phyloP scores from a whole-genome alignment of 2,329 filamentous ascomycete species.

The Colletotrichum tropicicola region DNA sequence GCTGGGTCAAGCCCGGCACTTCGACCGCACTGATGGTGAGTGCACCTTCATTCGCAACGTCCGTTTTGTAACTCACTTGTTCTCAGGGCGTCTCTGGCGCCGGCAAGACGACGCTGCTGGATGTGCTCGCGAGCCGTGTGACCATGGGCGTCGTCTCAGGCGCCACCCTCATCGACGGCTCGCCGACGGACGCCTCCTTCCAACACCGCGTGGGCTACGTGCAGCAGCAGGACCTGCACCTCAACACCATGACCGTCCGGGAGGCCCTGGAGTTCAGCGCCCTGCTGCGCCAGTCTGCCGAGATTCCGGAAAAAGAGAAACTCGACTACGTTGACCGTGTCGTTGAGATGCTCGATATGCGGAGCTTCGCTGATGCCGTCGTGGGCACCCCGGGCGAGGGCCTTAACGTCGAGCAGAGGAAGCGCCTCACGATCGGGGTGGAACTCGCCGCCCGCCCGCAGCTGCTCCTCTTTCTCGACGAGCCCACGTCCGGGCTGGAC shows the following conservation, averaged over 20 bases:
- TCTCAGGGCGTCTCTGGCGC: slow-evolving; percentile 70
- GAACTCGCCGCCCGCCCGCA: slow-evolving; percentile 78
- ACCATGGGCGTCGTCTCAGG: slow-evolving; percentile 75
- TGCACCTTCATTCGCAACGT: slow-evolving; percentile 30
- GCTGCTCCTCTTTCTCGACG: slow-evolving; percentile 79
- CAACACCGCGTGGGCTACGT: slow-evolving; percentile 75
- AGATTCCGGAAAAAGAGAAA: slow-evolving; percentile 49
- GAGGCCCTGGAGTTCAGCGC: slow-evolving; percentile 75
- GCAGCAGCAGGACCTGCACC: slow-evolving; percentile 66
- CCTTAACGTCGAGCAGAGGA: slow-evolving; percentile 52
- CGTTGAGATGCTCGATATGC: slow-evolving; percentile 45
- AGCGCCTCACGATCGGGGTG: slow-evolving; percentile 77
- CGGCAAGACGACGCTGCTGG: slow-evolving; percentile 68
- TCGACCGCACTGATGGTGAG: slow-evolving; percentile 76
- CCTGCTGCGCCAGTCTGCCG: slow-evolving; percentile 70
- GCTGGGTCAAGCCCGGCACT: slow-evolving; percentile 81
- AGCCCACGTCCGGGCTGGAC: slow-evolving; percentile 80
- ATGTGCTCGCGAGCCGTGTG: slow-evolving; percentile 70
- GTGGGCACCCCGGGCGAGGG: slow-evolving; percentile 73
- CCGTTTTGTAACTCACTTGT: not conserved
- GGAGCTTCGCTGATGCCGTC: slow-evolving; percentile 75
- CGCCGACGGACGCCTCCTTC: slow-evolving; percentile 69
- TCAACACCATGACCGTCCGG: slow-evolving; percentile 52
- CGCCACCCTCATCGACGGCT: slow-evolving; percentile 75
- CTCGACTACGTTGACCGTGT: slow-evolving; percentile 38